Conservation (phyloP, 2,329 filamentous ascomycete species). For the Pseudocercospora cruenta region DNA sequence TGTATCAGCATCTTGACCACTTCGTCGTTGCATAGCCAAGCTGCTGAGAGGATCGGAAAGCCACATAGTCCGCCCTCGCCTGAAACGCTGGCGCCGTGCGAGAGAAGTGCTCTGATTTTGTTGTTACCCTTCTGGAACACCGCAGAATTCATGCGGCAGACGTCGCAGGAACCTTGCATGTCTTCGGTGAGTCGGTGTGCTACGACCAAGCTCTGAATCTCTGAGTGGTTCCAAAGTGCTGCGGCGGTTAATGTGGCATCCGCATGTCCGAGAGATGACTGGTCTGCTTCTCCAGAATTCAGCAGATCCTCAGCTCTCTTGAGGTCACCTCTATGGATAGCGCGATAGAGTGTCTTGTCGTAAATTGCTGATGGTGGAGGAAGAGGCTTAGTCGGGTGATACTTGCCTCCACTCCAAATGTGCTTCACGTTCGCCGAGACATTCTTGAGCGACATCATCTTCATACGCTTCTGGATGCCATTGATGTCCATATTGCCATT, state of each 20-base stretch:
- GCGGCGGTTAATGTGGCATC: constrained; percentile 21
- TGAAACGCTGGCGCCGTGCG: constrained; percentile 32
- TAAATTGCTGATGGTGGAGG: constrained; percentile 16
- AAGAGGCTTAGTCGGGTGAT: constrained; percentile 5
- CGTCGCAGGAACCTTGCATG: constrained; percentile 23
- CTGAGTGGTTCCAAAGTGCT: constrained; percentile 24
- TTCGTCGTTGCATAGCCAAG: constrained; percentile 29
- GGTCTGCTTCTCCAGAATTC: constrained; percentile 18
- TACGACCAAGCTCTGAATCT: constrained; percentile 23
- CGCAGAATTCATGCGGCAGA: constrained; percentile 23
- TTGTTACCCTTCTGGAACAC: constrained; percentile 21
- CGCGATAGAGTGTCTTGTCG: constrained; percentile 25
- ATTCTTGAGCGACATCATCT: constrained; percentile 30
- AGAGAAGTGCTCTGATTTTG: constrained; percentile 33
- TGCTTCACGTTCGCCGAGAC: constrained; percentile 12
- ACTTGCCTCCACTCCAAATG: constrained; percentile 13
- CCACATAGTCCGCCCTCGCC: constrained; percentile 26
- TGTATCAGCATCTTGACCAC: constrained; percentile 33
- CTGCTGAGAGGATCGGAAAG: constrained; percentile 31
- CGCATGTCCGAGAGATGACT: constrained; percentile 16
- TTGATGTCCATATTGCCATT: constrained; percentile 32
- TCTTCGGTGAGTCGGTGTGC: constrained; percentile 27
- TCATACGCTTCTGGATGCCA: constrained; percentile 30
- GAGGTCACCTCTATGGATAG: constrained; percentile 24
- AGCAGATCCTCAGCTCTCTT: constrained; percentile 25